Conservation (phyloP, 495 filamentous ascomycete genomes). For the Mytilinidion resinicola region DNA sequence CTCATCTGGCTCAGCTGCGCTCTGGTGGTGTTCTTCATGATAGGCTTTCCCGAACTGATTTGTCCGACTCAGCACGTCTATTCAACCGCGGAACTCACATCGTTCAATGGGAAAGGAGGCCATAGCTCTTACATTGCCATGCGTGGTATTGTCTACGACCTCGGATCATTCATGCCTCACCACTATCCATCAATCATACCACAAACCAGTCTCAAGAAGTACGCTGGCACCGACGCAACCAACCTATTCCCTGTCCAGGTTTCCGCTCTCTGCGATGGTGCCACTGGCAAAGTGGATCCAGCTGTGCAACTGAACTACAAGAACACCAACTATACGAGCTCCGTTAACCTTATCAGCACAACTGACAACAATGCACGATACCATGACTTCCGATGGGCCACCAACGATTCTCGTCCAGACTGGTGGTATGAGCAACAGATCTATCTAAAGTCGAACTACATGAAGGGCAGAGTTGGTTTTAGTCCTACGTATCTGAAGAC, state of each 20-base stretch:
- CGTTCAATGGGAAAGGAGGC: constrained; percentile 65
- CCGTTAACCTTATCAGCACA: constrained; percentile 54
- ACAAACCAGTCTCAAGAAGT: constrained; percentile 59
- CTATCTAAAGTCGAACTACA: constrained; percentile 67
- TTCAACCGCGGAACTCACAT: constrained; percentile 68
- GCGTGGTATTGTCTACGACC: constrained; percentile 82
- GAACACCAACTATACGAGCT: constrained; percentile 64
- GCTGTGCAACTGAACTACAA: constrained; percentile 76
- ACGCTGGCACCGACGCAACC: constrained; percentile 81
- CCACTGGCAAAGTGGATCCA: constrained; percentile 56
- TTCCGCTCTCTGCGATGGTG: constrained; percentile 80
- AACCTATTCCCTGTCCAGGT: constrained; percentile 91
- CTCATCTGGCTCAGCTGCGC: constrained; percentile 89
- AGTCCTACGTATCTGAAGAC: constrained; percentile 67
- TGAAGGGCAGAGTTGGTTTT: constrained; percentile 85
- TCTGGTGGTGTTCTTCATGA: constrained; percentile 71
- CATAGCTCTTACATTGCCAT: constrained; percentile 65
- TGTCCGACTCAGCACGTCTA: constrained; percentile 89
- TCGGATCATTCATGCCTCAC: constrained; percentile 61
- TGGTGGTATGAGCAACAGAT: constrained; percentile 89
- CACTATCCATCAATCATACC: constrained; percentile 76
- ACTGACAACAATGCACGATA: constrained; percentile 70
- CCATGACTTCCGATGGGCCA: constrained; percentile 87
- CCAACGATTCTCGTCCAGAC: constrained; percentile 72
- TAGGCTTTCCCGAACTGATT: constrained; percentile 79